phyloP scores from a whole-genome alignment of 148 eudicot genomes.

The Arbutus unedo region DNA sequence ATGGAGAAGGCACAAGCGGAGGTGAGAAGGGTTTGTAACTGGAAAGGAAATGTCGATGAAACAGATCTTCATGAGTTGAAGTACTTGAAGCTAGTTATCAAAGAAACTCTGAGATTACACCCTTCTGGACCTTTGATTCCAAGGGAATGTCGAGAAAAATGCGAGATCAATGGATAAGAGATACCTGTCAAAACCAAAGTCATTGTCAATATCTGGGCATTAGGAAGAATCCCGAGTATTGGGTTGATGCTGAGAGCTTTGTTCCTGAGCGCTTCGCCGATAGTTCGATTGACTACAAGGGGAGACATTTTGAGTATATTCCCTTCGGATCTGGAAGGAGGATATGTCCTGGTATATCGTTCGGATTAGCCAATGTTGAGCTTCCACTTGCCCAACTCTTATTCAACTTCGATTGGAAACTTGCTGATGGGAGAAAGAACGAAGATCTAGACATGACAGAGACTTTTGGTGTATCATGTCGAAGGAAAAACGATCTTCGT shows the following conservation, averaged over 20 bases:
- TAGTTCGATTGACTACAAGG: conserved; percentile 21
- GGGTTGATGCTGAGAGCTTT: conserved; percentile 33
- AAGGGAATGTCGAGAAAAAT: conserved; percentile 22
- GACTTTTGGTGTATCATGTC: conserved; percentile 17
- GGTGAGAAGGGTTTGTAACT: conserved; percentile 18
- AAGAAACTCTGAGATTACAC: too few relatives aligned
- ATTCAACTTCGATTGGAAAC: conserved; percentile 32
- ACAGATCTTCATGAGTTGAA: conserved; percentile 3
- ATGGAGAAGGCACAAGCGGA: conserved; percentile 33
- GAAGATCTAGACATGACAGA: conserved; percentile 32
- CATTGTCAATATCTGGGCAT: conserved; percentile 33
- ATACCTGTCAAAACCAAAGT: conserved; percentile 24
- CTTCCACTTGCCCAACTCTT: conserved; percentile 28
- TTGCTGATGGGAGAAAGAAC: conserved; percentile 4
- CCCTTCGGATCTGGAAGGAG: conserved; percentile 16
- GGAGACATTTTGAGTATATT: conserved; percentile 22
- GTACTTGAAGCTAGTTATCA: too few relatives aligned
- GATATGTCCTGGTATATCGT: not conserved
- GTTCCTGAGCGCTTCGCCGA: conserved; percentile 22
- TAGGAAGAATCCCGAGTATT: conserved; percentile 25
- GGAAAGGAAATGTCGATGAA: conserved; percentile 20
- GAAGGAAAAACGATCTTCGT: not conserved
- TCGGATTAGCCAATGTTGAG: conserved; percentile 31
- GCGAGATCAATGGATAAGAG: conserved; percentile 25
- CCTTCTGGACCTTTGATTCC: conserved; percentile 18